Evolutionary conservation across 352 stramenopile species (phyloP).

Genomic region (Globisporangium rhizosaccharum): DNA sequence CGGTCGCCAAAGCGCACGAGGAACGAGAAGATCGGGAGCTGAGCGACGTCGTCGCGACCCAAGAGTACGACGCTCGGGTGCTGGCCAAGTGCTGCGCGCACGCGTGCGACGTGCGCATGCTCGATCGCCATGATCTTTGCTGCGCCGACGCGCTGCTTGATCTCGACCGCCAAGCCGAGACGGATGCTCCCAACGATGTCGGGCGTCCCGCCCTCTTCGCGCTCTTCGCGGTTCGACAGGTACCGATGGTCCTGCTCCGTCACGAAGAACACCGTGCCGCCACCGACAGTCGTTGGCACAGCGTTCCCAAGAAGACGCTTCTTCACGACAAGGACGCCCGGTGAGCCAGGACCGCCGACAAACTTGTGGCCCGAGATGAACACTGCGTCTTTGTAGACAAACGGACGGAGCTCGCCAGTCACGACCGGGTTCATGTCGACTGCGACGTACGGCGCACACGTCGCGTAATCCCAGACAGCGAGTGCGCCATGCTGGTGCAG

Average conservation of each 20-base stretch:
- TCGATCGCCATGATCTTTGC: slow-evolving; percentile 56
- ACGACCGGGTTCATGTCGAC: slow-evolving; percentile 96
- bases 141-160: slow-evolving; percentile 73
- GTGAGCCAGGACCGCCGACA: slow-evolving; percentile 88
- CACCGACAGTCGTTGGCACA: slow-evolving; percentile 45
- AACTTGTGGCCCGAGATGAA: slow-evolving; percentile 98
- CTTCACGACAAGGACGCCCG: slow-evolving; percentile 95
- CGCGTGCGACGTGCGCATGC: slow-evolving; percentile 23
- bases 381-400: slow-evolving; percentile 89
- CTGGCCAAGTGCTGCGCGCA: slow-evolving; percentile 30
- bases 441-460: slow-evolving; percentile 88
- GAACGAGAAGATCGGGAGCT: slow-evolving; percentile 95
- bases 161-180: slow-evolving; percentile 87
- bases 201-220: slow-evolving; percentile 95
- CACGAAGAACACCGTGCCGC: slow-evolving; percentile 49
- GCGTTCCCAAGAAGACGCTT: slow-evolving; percentile 70
- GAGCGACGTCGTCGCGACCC: slow-evolving; percentile 41
- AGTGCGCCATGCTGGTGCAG: slow-evolving; percentile 91
- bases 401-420: slow-evolving; percentile 20
- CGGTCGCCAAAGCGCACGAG: slow-evolving; percentile 80
- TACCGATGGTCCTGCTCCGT: slow-evolving; percentile 58
- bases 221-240: slow-evolving; percentile 61
- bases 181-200: slow-evolving; percentile 93
- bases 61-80: slow-evolving; percentile 88
- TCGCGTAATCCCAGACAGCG: slow-evolving; percentile 95